Evolutionary conservation across 129 eudicot genomes (phyloP).

Genomic region (Saussurea involucrata): DNA sequence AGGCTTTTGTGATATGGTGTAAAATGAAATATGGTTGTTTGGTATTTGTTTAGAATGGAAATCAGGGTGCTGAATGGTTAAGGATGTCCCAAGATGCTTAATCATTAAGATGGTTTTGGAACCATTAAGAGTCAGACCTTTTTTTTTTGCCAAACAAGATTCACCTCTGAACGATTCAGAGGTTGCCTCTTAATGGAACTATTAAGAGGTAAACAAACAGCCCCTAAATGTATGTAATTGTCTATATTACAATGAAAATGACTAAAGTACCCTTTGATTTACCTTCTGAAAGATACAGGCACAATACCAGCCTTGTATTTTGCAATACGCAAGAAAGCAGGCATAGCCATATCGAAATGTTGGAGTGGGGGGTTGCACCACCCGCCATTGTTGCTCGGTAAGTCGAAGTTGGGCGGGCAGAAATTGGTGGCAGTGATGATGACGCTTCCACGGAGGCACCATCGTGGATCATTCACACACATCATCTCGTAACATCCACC

Average conservation of each 20-base stretch:
- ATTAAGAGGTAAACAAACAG: too few relatives aligned
- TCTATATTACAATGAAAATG: neutral
- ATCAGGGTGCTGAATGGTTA: too few relatives aligned
- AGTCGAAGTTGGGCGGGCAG: slow-evolving; percentile 49
- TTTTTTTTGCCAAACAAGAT: too few relatives aligned
- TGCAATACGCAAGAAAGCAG: slow-evolving; percentile 56
- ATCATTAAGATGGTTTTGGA: too few relatives aligned
- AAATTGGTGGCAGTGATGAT: slow-evolving; percentile 60
- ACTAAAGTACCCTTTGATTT: neutral
- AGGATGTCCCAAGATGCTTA: too few relatives aligned
- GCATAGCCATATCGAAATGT: slow-evolving; percentile 60
- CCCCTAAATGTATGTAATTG: too few relatives aligned
- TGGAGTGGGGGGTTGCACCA: slow-evolving; percentile 72
- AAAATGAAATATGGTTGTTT: too few relatives aligned
- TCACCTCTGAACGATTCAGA: too few relatives aligned
- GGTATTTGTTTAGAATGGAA: too few relatives aligned
- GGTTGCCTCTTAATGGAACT: too few relatives aligned
- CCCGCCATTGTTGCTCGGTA: slow-evolving; percentile 50
- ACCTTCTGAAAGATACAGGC: slow-evolving; percentile 57
- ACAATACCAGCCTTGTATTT: slow-evolving; percentile 58
- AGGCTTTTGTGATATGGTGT: too few relatives aligned
- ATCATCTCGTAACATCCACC: slow-evolving; percentile 49
- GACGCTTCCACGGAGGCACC: slow-evolving; percentile 46
- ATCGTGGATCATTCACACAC: slow-evolving; percentile 45
- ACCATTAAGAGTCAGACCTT: too few relatives aligned